Base-by-base conservation (phyloP, 345 rosid genomes). In the Aquilaria sinensis region DNA sequence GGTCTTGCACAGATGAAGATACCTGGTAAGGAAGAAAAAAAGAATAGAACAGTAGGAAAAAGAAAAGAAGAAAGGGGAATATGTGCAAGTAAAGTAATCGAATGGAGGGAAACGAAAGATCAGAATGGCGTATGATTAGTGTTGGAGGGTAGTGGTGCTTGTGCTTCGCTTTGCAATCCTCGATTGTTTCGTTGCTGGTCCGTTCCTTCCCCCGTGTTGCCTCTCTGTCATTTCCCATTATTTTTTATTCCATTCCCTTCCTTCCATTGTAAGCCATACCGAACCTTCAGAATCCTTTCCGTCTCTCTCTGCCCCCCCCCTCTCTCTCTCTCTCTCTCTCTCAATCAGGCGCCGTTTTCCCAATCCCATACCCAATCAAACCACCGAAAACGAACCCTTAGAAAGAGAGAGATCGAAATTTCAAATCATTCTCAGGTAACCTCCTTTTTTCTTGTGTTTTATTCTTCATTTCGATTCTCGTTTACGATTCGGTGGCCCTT, bases 151-250 rank as follows among this genome's bases (percentile, higher is more conserved):
- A 37, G 43, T 37, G 43, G 5, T 37, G 43, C 43, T 37, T 31
- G 0, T 31, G 13, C n/a, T 58, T 52, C 32, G 53, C 48, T 29
- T 51, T 53, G 10, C 23, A 23, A 23, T 23, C 23, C 23, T 23
- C 23, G 23, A 23, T 23, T 23, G 23, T 23, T 23, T 23, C 23
- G 23, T 23, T 23, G 23, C 23, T 23, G 23, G 23, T 23, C 23
- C 23, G 23, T 23, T 23, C 23, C 47, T 58, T 60, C 52, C 67
- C 67, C 78, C 72, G 74, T 68, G 65, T 61, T 61, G 72, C 72
- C 51, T 41, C 14, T 56, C 47, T 57, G 58, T 69, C 62, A 50
- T 58, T 52, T 16, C 59, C 34, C 60, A 37, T 37, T 9, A 37
- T 4, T 37, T 37, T 37, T 9, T 37, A 37, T 37, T 37, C 43